A percentile compares a stretch with the other conserved stretches of the same genome.
phyloP scores from a whole-genome alignment of 2,329 filamentous ascomycete genomes.

The Neoscytalidium dimidiatum region DNA sequence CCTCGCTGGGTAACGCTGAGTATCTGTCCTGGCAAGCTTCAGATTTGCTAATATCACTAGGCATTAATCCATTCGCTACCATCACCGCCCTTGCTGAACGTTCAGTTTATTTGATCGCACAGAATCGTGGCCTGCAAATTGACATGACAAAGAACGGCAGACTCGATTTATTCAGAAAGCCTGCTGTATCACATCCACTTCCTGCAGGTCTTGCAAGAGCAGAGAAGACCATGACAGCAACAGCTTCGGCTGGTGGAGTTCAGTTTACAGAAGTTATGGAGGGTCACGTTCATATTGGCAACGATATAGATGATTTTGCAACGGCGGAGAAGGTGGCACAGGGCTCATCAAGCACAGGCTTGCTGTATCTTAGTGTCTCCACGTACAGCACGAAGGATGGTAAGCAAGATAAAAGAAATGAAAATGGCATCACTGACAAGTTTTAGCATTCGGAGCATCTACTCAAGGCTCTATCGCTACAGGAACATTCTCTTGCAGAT shows the following conservation, averaged over 20 bases:
- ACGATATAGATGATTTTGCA: slow-evolving; percentile 55
- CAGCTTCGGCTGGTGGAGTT: slow-evolving; percentile 46
- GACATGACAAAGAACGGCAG: slow-evolving; percentile 35
- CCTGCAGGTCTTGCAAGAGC: background rate
- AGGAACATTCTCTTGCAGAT: slow-evolving; percentile 59
- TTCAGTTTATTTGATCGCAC: slow-evolving; percentile 56
- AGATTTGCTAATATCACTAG: slow-evolving; percentile 22
- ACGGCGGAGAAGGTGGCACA: slow-evolving; percentile 30
- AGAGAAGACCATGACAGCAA: slow-evolving; percentile 21
- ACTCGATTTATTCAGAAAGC: slow-evolving; percentile 21
- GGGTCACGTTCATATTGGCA: slow-evolving; percentile 54
- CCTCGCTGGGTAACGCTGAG: slow-evolving; percentile 50
- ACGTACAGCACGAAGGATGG: background rate
- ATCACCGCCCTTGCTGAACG: slow-evolving; percentile 70
- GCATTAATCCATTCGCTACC: slow-evolving; percentile 67
- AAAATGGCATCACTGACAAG: too few species aligned
- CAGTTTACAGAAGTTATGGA: slow-evolving; percentile 67
- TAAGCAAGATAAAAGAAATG: too few species aligned
- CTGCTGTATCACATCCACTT: background rate
- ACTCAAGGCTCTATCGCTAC: slow-evolving; percentile 58
- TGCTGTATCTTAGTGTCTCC: slow-evolving; percentile 27
- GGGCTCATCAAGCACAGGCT: slow-evolving; percentile 19
- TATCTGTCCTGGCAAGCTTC: too few species aligned
- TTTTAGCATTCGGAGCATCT: too few species aligned
- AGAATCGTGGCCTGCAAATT: slow-evolving; percentile 46